phyloP scores from a whole-genome alignment of 2,329 filamentous ascomycete genomes.

The Colletotrichum endophyticum region DNA sequence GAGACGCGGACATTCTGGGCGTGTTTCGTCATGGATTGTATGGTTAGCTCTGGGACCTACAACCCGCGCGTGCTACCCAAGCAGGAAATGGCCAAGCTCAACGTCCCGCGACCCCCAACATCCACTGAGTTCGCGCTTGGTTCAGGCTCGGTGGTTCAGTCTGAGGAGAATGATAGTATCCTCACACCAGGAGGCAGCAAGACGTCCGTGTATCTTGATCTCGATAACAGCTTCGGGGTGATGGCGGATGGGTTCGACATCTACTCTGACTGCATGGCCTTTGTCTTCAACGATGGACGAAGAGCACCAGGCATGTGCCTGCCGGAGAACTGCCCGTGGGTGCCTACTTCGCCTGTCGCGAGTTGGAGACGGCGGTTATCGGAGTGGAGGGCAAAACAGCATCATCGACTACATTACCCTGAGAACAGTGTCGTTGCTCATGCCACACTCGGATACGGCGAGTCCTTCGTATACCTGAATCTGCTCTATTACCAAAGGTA shows the following conservation, averaged over 20 bases:
- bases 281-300: constrained; percentile 46
- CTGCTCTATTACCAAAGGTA: constrained; percentile 48
- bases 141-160: not conserved
- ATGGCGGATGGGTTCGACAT: constrained; percentile 49
- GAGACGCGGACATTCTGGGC: constrained; percentile 48
- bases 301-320: constrained; percentile 42
- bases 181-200: not conserved
- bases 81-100: constrained; percentile 37
- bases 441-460: constrained; percentile 42
- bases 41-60: constrained; percentile 46
- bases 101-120: constrained; percentile 23
- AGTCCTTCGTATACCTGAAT: constrained; percentile 47
- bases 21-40: constrained; percentile 50
- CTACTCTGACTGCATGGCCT: constrained; percentile 44
- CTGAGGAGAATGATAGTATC: constrained; percentile 21
- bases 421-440: constrained; percentile 40
- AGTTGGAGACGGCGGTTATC: constrained; percentile 31
- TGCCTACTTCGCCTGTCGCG: constrained; percentile 37
- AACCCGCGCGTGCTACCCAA: constrained; percentile 41
- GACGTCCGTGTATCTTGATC: constrained; percentile 24
- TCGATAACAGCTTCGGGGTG: constrained; percentile 35
- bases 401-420: constrained; percentile 40
- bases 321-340: constrained; percentile 44
- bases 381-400: constrained; percentile 39
- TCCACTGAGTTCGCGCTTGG: constrained; percentile 11